These are phyloP conservation scores for Pyronema omphalodes DNA, from an alignment of 495 filamentous ascomycete species.

Conservation along the genomic window DNA sequence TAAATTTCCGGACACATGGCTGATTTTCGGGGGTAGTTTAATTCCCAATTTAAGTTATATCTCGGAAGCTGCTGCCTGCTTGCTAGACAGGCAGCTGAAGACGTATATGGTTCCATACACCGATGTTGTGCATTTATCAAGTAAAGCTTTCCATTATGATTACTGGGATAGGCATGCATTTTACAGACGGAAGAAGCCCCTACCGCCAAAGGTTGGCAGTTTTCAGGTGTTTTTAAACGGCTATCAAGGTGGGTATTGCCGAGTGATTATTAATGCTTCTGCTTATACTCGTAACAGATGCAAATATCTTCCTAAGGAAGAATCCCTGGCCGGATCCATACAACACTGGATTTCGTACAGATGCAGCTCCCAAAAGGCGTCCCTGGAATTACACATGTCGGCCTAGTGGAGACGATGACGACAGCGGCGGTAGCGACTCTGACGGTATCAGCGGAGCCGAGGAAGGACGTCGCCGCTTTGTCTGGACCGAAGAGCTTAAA, in stretches of 20 bases:
- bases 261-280: background rate
- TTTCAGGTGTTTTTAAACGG: slow-evolving; percentile 96
- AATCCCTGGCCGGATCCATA: slow-evolving; percentile 96
- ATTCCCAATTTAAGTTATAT: slow-evolving; percentile 99
- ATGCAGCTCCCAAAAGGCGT: slow-evolving; percentile 49
- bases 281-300: slow-evolving; percentile 34
- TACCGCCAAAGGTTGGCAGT: slow-evolving; percentile 87
- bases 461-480: slow-evolving; percentile 36
- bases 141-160: slow-evolving; percentile 94
- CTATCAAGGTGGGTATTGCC: slow-evolving; percentile 38
- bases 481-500: slow-evolving; percentile 78
- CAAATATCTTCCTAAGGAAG: slow-evolving; percentile 83
- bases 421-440: slow-evolving; percentile 50
- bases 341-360: slow-evolving; percentile 53
- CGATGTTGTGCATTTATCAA: slow-evolving; percentile 82
- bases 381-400: slow-evolving; percentile 77
- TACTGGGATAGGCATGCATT: slow-evolving; percentile 86
- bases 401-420: slow-evolving; percentile 47
- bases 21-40: slow-evolving; percentile 31
- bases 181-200: slow-evolving; percentile 64
- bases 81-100: slow-evolving; percentile 72
- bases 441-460: slow-evolving; percentile 32
- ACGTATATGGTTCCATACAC: slow-evolving; percentile 93
- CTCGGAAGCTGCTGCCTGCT: slow-evolving; percentile 91
- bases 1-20: slow-evolving; percentile 9